phyloP scores from a whole-genome alignment of 352 stramenopile species.

The Phytopythium ostracodes region DNA sequence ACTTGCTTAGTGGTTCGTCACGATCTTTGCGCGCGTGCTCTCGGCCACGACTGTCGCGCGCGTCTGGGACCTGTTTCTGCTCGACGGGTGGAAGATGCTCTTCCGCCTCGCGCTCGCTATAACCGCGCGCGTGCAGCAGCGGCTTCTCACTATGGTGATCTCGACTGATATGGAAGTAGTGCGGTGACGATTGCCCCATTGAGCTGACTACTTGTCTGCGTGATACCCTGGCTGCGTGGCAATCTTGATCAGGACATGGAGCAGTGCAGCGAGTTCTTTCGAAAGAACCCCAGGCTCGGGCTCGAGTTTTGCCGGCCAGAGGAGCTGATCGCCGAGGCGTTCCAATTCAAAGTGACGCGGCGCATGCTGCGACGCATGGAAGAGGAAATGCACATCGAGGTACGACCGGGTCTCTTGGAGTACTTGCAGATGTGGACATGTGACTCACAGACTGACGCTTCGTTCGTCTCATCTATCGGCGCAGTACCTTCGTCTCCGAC shows the following conservation, averaged over 20 bases:
- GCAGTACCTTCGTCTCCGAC: slow-evolving; percentile 68
- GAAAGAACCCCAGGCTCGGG: slow-evolving; percentile 47
- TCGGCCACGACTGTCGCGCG: slow-evolving; percentile 34
- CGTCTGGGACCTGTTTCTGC: slow-evolving; percentile 70
- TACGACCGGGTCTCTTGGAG: slow-evolving; percentile 7
- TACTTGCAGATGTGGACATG: not conserved
- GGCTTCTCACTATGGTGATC: slow-evolving; percentile 52
- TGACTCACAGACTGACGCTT: not conserved
- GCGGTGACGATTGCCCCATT: not conserved
- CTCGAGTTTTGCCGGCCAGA: slow-evolving; percentile 34
- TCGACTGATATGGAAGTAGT: not conserved
- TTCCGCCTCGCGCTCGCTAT: slow-evolving; percentile 70
- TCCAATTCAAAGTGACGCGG: slow-evolving; percentile 68
- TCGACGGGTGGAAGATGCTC: slow-evolving; percentile 78
- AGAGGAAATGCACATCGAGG: slow-evolving; percentile 66
- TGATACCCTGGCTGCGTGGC: not conserved
- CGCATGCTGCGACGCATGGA: slow-evolving; percentile 54
- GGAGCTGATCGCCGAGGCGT: slow-evolving; percentile 34
- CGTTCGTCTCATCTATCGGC: not conserved
- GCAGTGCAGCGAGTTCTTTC: slow-evolving; percentile 65
- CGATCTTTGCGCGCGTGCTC: slow-evolving; percentile 70
- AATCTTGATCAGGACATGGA: slow-evolving; percentile 53
- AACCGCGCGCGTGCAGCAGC: slow-evolving; percentile 45
- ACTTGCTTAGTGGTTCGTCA: slow-evolving; percentile 73
- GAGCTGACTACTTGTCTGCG: not conserved